Conservation (phyloP, 441 rosid species). For the Corymbia citriodora region DNA sequence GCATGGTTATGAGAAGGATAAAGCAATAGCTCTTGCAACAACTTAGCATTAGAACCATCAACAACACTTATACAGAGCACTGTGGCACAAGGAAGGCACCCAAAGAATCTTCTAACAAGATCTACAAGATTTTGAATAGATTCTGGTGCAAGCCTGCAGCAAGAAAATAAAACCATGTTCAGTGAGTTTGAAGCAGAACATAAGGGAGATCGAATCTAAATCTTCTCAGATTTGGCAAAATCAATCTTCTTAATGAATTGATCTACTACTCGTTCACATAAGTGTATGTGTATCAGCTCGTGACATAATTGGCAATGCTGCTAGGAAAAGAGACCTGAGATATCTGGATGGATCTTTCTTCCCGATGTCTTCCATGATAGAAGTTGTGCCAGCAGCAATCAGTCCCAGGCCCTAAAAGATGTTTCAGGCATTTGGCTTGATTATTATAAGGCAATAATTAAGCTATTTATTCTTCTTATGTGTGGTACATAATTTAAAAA, state of each 20-base stretch:
- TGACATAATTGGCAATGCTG: background rate
- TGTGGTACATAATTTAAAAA: no score
- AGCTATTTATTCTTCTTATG: no score
- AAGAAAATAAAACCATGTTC: background rate
- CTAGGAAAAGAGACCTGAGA: background rate
- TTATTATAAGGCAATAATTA: no score
- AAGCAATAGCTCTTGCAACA: conserved; percentile 51
- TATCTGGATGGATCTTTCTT: background rate
- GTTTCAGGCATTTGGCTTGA: no score
- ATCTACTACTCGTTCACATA: background rate
- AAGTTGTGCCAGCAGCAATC: background rate
- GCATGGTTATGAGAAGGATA: conserved; percentile 49
- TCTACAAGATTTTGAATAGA: conserved; percentile 60
- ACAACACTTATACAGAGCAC: conserved; percentile 73
- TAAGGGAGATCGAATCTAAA: background rate
- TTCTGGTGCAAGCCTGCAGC: conserved; percentile 76
- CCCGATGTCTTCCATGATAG: background rate
- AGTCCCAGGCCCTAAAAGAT: background rate
- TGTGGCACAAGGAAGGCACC: conserved; percentile 57
- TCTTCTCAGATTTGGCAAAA: background rate
- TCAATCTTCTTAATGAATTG: background rate
- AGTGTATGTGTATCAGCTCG: background rate
- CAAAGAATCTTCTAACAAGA: conserved; percentile 53
- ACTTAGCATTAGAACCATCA: conserved; percentile 42
- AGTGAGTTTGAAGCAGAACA: background rate